Percentiles rank a stretch among this genome's conserved stretches.
Evolutionary conservation across 108 stramenopile species (phyloP).

Genomic region (Licmophora abbreviata): DNA sequence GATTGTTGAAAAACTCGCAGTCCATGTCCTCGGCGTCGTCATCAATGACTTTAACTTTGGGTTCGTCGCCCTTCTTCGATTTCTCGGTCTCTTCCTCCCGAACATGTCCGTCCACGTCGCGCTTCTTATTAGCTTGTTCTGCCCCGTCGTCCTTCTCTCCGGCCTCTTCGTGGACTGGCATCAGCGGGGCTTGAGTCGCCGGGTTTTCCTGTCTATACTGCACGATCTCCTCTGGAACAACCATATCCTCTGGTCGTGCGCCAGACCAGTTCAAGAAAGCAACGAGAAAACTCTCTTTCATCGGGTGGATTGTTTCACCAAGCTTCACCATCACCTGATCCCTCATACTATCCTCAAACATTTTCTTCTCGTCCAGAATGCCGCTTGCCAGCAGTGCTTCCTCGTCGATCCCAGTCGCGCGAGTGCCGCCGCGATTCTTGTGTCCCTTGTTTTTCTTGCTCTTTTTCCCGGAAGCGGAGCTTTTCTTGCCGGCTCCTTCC

Average conservation of each 20-base stretch:
- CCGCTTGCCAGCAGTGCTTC: conserved; percentile 65
- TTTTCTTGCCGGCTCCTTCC: conserved; percentile 67
- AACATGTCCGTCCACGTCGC: conserved; percentile 36
- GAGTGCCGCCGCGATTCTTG: conserved; percentile 50
- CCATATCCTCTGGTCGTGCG: conserved; percentile 63
- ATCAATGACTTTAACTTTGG: conserved; percentile 70
- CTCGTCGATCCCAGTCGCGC: conserved; percentile 48
- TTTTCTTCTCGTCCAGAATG: conserved; percentile 33
- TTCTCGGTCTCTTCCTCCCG: conserved; percentile 3
- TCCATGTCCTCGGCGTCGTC: conserved; percentile 85
- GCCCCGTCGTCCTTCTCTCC: conserved; percentile 12
- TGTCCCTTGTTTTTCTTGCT: conserved; percentile 46
- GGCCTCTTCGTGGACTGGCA: too few species aligned
- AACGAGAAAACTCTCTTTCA: conserved; percentile 97
- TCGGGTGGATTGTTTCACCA: conserved; percentile 87
- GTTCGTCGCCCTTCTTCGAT: conserved; percentile 33
- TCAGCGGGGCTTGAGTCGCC: too few species aligned
- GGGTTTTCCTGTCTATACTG: conserved; percentile 44
- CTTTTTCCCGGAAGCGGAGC: conserved; percentile 46
- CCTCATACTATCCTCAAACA: conserved; percentile 48
- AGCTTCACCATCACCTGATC: conserved; percentile 94
- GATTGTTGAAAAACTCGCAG: conserved; percentile 81
- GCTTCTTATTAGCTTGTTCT: conserved; percentile 29
- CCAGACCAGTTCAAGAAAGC: conserved; percentile 87
- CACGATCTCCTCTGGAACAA: conserved; percentile 60